These are phyloP conservation scores for Penicillium sumatraense DNA, from an alignment of 2,329 filamentous ascomycete species.

Conservation along the genomic window DNA sequence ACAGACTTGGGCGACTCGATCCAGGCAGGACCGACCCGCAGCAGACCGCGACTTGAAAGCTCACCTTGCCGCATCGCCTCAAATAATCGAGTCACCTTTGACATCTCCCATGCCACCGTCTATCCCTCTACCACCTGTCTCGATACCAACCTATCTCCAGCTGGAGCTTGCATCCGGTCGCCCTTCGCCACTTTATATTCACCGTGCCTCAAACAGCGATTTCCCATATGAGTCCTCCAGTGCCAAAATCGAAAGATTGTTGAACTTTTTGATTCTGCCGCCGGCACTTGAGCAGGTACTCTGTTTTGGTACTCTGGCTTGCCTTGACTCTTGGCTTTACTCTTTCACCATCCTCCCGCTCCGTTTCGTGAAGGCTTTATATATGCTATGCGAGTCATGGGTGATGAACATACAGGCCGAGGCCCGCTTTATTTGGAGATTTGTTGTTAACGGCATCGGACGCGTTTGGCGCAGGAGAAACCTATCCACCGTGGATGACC, in stretches of 20 bases:
- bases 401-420: slow-evolving; percentile 73
- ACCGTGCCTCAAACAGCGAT: slow-evolving; percentile 58
- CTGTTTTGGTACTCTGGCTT: slow-evolving; percentile 86
- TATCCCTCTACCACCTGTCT: slow-evolving; percentile 65
- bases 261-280: slow-evolving; percentile 85
- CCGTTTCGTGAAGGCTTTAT: slow-evolving; percentile 79
- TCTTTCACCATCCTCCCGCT: slow-evolving; percentile 94
- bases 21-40: slow-evolving; percentile 37
- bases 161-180: slow-evolving; percentile 65
- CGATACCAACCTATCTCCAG: slow-evolving; percentile 68
- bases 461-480: slow-evolving; percentile 72
- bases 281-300: slow-evolving; percentile 81
- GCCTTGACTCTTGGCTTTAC: slow-evolving; percentile 94
- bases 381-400: slow-evolving; percentile 80
- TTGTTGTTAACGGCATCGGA: slow-evolving; percentile 78
- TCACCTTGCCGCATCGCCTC: slow-evolving; percentile 29
- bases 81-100: slow-evolving; percentile 36
- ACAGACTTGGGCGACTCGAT: slow-evolving; percentile 39
- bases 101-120: slow-evolving; percentile 56
- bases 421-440: slow-evolving; percentile 70
- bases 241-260: slow-evolving; percentile 86
- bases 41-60: slow-evolving; percentile 40
- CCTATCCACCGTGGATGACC: slow-evolving; percentile 17
- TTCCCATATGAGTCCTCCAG: slow-evolving; percentile 89
- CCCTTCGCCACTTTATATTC: slow-evolving; percentile 67